Evolutionary conservation across 805 yeast genomes (phyloP), one percentile per base, ranked within the genome.

Genomic region (Saturnispora sanitii): DNA sequence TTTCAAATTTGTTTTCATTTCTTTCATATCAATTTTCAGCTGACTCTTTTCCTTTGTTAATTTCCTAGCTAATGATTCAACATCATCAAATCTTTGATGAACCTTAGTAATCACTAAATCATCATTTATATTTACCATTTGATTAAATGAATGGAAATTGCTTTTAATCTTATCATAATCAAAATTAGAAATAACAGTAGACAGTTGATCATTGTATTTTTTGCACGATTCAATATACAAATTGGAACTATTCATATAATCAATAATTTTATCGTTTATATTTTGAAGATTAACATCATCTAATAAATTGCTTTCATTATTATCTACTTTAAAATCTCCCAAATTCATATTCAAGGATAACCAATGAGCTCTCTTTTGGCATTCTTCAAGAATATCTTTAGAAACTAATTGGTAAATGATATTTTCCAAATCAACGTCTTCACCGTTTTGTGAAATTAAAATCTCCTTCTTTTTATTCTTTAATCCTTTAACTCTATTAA

Each of bases 31-130:
- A 35, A 66, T 70, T 23, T 70, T 67, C 41, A 72, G 65, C 40
- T 57, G 53, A 45, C 70, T 73, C 49, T 73, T 78, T 49, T 84
- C 94, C 53, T 79, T 80, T 43, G 88, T 84, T 45, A 84, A 68
- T 53, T 77, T 82, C 52, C 92, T 79, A 2, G 97, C 97, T 50
- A 88, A 68, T 5, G 80, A 75, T 56, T 92, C 97, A 38, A 90
- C 94, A 54, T 90, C 97, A 41, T 73, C 75, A 52, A 92, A 88
- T 44, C 98, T 66, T 54, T 81, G 77, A 29, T 78, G 70, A 3
- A 87, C 73, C 12, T 57, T 54, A 29, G 53, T 56, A 16, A 60
- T 50, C 11, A 62, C 43, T 16, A 58, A 37, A 16, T 49, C 48
- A 19, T 46, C 49, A 32, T 56, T 58, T 19, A 60, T 49, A 17